Evolutionary conservation across 495 filamentous ascomycete genomes (phyloP), one percentile per base, ranked within the genome.

Genomic region (Penicillium canariense): DNA sequence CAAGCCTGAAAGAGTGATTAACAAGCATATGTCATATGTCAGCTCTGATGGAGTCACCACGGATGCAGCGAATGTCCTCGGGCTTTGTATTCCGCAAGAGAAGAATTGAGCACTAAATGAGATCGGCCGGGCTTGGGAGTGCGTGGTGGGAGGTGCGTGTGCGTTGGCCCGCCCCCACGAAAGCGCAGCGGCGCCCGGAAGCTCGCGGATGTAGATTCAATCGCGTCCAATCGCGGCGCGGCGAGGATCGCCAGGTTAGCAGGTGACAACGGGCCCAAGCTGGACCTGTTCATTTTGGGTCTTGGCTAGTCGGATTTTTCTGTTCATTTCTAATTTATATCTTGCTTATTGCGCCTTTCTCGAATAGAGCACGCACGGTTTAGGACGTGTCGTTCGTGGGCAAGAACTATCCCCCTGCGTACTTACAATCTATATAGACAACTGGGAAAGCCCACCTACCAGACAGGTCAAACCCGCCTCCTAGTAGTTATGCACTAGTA

Each of bases 151-250:
- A 45, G 38, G 59, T 61, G 59, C 59, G 59, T 61, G 59, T 54
- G 9, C 34, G 26, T 53, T 54, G 27, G 20, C n/a, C n/a, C n/a
- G n/a, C n/a, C n/a, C n/a, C n/a, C n/a, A n/a, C n/a, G n/a, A n/a
- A n/a, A n/a, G n/a, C n/a, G 17, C 15, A 44, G 39, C 10, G 25
- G 15, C 34, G 17, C 54, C 43, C 68, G 68, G 68, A 71, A 66
- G 66, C 27, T 20, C 58, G 62, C 68, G 68, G 68, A 68, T 71
- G 55, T 51, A 40, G 55, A 50, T 30, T 48, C 42, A 36, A 39
- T 43, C 31, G 22, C 42, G 11, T 6, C 47, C 50, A 55, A 54
- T 56, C 44, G 46, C 5, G 34, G 25, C 43, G 26, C 31, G 23
- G 36, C 42, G 45, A 54, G 49, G 58, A 62, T 60, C 58, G 52